Percentiles rank a stretch among this genome's conserved stretches.
Conservation (phyloP, 2,329 filamentous ascomycete genomes). For the Polytolypa hystricis region DNA sequence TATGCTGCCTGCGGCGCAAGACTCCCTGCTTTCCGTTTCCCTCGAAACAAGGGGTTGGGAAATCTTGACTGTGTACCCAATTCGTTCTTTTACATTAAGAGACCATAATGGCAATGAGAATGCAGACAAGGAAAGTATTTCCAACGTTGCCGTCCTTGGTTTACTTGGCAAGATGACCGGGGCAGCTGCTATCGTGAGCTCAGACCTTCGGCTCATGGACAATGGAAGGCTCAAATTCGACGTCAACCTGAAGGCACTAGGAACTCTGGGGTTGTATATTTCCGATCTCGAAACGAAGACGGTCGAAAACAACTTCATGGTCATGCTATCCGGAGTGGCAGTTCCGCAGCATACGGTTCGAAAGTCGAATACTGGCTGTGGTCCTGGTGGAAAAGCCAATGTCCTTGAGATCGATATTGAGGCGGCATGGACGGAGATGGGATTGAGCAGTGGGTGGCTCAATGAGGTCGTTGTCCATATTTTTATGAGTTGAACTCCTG, state of each 20-base stretch:
- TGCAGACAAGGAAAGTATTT: conserved; percentile 18
- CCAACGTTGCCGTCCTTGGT: conserved; percentile 57
- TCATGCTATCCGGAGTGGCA: conserved; percentile 59
- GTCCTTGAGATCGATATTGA: conserved; percentile 70
- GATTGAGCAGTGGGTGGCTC: conserved; percentile 59
- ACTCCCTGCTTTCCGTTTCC: conserved; percentile 49
- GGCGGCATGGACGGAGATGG: conserved; percentile 65
- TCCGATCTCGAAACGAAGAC: conserved; percentile 53
- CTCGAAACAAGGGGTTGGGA: conserved; percentile 63
- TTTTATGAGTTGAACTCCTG: conserved; percentile 30
- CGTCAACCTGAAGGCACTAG: conserved; percentile 67
- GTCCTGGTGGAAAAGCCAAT: conserved; percentile 37
- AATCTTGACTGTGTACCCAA: conserved; percentile 63
- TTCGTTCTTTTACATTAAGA: conserved; percentile 42
- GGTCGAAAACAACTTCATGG: conserved; percentile 57
- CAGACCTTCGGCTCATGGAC: conserved; percentile 46
- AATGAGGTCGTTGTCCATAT: conserved; percentile 67
- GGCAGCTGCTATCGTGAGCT: conserved; percentile 60
- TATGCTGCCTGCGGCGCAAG: conserved; percentile 21
- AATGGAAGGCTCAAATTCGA: conserved; percentile 54
- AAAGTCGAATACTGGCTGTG: conserved; percentile 25
- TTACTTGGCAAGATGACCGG: conserved; percentile 84
- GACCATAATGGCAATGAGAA: conserved; percentile 29
- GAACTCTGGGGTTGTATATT: conserved; percentile 61
- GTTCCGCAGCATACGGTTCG: conserved; percentile 57